A percentile compares a stretch with the other conserved stretches of the same genome.
These are phyloP conservation scores for Caryopteris hybrid DNA, from an alignment of 305 asterid species.

Conservation along the genomic window DNA sequence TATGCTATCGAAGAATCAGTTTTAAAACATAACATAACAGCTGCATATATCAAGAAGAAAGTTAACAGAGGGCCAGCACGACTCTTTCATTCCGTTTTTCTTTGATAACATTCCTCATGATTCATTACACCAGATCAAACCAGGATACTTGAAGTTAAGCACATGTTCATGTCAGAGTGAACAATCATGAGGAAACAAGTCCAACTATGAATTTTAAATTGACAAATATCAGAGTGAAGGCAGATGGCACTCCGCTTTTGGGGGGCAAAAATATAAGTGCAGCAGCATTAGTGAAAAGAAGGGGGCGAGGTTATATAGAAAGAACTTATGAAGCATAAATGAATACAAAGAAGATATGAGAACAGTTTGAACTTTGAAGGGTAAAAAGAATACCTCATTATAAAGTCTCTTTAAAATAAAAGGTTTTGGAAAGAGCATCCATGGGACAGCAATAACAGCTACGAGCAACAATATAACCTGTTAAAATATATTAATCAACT, in stretches of 20 bases:
- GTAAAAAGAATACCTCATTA: slow-evolving; percentile 60
- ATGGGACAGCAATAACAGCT: slow-evolving; percentile 54
- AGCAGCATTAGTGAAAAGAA: background rate
- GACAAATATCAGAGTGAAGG: background rate
- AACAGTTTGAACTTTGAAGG: slow-evolving; percentile 7
- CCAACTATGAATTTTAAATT: background rate
- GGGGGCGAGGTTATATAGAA: background rate
- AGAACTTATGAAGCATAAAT: background rate
- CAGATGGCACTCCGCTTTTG: background rate
- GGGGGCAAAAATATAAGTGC: background rate
- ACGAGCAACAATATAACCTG: slow-evolving; percentile 59
- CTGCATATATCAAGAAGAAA: slow-evolving; percentile 7
- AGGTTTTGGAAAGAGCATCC: slow-evolving; percentile 54
- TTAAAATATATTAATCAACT: slow-evolving; percentile 9
- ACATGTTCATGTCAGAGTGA: background rate
- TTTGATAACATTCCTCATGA: background rate
- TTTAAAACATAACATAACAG: background rate
- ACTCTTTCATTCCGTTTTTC: background rate
- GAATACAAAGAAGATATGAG: background rate
- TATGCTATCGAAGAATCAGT: background rate
- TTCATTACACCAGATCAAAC: background rate
- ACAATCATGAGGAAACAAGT: slow-evolving; percentile 11
- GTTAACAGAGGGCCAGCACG: background rate
- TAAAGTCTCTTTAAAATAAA: slow-evolving; percentile 79
- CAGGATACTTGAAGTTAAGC: background rate